phyloP scores from a whole-genome alignment of 768 basidiomycete species.

The Panaeolus papilionaceus region DNA sequence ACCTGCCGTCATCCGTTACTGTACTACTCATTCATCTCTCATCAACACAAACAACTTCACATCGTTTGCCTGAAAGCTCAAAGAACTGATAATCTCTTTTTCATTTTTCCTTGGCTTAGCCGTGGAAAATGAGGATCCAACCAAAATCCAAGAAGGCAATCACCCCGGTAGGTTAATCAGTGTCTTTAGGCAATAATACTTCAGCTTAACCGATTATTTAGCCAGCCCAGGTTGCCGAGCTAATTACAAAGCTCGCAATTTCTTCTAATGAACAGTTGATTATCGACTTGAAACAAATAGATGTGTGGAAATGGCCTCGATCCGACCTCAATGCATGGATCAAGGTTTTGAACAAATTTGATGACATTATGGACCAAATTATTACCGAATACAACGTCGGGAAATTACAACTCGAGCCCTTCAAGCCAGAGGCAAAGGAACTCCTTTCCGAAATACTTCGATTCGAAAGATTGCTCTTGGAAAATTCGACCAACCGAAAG shows the following conservation, averaged over 20 bases:
- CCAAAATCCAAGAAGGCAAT: conserved; percentile 84
- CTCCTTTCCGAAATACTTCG: conserved; percentile 82
- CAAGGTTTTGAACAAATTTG: conserved; percentile 95
- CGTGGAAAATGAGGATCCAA: conserved; percentile 86
- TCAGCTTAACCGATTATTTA: conserved; percentile 38
- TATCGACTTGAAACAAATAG: conserved; percentile 68
- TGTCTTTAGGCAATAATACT: conserved; percentile 23
- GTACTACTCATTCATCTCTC: conserved; percentile 4
- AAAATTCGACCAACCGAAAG: conserved; percentile 98
- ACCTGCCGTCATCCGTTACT: conserved; percentile 3
- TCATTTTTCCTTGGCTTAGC: conserved; percentile 46
- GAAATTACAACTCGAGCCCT: conserved; percentile 80
- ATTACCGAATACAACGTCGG: conserved; percentile 88
- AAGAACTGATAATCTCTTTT: conserved; percentile 15
- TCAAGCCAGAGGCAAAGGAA: conserved; percentile 77
- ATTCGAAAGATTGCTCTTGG: conserved; percentile 89
- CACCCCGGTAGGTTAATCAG: conserved; percentile 64
- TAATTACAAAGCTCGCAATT: conserved; percentile 73
- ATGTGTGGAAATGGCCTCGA: conserved; percentile 92
- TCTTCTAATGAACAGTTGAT: conserved; percentile 77
- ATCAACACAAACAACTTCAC: conserved; percentile 14
- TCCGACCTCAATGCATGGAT: conserved; percentile 98
- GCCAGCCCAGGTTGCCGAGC: conserved; percentile 82
- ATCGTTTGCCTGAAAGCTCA: not conserved
- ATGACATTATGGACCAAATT: conserved; percentile 82